Evolutionary conservation across 768 basidiomycete species (phyloP).

Genomic region (Coprinopsis strossmayeri): DNA sequence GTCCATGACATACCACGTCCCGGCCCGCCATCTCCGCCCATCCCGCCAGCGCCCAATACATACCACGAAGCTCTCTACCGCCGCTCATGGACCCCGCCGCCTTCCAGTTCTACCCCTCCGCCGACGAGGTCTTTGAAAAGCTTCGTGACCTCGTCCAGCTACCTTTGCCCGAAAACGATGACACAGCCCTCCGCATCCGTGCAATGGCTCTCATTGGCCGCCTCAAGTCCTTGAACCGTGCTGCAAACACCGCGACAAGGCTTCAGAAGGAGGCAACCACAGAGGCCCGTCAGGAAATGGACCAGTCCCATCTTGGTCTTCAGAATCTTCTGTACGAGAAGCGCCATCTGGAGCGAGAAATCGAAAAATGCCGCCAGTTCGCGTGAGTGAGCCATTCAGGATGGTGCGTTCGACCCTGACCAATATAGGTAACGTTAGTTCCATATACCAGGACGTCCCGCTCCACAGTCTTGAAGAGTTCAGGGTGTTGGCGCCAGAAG

Average conservation of each 20-base stretch:
- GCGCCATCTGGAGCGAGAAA: conserved; percentile 84
- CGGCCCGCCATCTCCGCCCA: conserved; percentile 18
- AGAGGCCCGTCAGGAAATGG: conserved; percentile 83
- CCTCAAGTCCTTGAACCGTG: conserved; percentile 73
- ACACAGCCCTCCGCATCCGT: conserved; percentile 50
- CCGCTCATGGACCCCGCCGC: conserved; percentile 4
- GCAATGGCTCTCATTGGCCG: conserved; percentile 74
- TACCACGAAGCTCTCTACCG: conserved; percentile 4
- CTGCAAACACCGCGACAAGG: conserved; percentile 65
- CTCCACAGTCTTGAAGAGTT: conserved; percentile 70
- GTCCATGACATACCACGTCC: too few relatives aligned
- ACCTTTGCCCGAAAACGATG: conserved; percentile 35
- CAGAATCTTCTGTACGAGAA: conserved; percentile 89
- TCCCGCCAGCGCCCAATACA: neutral
- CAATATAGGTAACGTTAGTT: conserved; percentile 35
- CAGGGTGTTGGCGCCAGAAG: conserved; percentile 57
- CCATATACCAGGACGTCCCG: conserved; percentile 83
- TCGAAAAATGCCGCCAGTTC: conserved; percentile 88
- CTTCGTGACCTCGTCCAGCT: conserved; percentile 59
- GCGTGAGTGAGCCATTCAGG: conserved; percentile 47
- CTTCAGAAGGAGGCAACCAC: conserved; percentile 63
- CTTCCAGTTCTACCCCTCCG: conserved; percentile 20
- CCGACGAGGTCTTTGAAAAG: conserved; percentile 51
- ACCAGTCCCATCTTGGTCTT: conserved; percentile 78
- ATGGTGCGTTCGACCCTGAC: conserved; percentile 1